These are phyloP conservation scores for Verticillium albo-atrum DNA, from an alignment of 2,329 filamentous ascomycete genomes.

Conservation along the genomic window DNA sequence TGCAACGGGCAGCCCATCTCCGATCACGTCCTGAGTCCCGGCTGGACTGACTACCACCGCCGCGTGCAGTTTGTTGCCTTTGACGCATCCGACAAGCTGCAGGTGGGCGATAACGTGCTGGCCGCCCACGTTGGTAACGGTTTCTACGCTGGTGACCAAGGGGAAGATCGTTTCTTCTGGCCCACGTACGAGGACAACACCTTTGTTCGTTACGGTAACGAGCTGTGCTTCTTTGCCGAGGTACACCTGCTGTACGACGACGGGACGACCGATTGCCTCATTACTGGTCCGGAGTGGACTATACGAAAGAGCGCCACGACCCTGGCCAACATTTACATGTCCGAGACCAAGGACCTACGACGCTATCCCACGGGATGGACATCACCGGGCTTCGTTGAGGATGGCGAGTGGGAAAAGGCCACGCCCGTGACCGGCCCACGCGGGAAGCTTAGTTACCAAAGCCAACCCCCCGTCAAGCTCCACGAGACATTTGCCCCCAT, in stretches of 20 bases:
- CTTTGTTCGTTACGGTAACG: constrained; percentile 31
- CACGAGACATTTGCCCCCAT: constrained; percentile 29
- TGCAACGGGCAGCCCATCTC: constrained; percentile 28
- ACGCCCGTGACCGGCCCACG: constrained; percentile 32
- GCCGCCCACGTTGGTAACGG: constrained; percentile 36
- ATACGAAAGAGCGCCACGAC: constrained; percentile 31
- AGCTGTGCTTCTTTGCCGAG: constrained; percentile 34
- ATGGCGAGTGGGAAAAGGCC: constrained; percentile 22
- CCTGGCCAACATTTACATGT: constrained; percentile 34
- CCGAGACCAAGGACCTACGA: constrained; percentile 30
- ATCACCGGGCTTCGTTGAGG: constrained; percentile 14
- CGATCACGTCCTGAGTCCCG: constrained; percentile 29
- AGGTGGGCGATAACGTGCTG: constrained; percentile 28
- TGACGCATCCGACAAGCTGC: constrained; percentile 30
- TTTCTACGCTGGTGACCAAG: constrained; percentile 38
- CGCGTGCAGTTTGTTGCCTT: constrained; percentile 38
- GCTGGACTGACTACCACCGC: constrained; percentile 34
- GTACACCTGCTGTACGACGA: constrained; percentile 31
- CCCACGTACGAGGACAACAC: constrained; percentile 37
- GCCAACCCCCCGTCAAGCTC: constrained; percentile 30
- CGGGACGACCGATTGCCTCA: constrained; percentile 27
- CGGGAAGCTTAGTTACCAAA: constrained; percentile 32
- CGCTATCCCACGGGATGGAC: constrained; percentile 29
- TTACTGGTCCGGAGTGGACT: constrained; percentile 31
- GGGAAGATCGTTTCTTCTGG: constrained; percentile 34